Conservation (phyloP, 768 basidiomycete species). For the Albatrellus ellisii region DNA sequence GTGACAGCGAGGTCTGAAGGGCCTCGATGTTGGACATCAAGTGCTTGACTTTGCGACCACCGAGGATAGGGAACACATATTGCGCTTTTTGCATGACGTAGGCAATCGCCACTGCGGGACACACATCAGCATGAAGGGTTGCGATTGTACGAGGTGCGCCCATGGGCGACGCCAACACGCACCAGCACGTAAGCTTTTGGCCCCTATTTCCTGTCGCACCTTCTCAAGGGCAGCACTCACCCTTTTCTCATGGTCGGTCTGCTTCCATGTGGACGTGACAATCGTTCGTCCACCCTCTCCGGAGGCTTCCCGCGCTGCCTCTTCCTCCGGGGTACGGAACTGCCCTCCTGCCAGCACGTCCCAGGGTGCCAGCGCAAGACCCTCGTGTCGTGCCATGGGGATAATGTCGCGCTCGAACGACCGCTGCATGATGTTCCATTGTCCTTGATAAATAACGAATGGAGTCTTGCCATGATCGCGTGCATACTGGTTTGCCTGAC, state of each 20-base stretch:
- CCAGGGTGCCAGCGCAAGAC: conserved; percentile 17
- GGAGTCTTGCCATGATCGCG: conserved; percentile 24
- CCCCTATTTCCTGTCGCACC: background rate
- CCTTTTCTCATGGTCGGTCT: conserved; percentile 5
- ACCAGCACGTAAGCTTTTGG: conserved; percentile 1
- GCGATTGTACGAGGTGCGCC: too few species aligned
- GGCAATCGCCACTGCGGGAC: conserved; percentile 26
- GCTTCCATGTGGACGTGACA: conserved; percentile 1
- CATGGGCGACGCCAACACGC: background rate
- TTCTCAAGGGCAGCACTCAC: conserved; percentile 1
- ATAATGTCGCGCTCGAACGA: conserved; percentile 28
- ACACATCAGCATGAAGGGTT: background rate
- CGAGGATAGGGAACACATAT: conserved; percentile 14
- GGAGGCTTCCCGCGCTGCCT: conserved; percentile 14
- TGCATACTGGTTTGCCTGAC: conserved; percentile 28
- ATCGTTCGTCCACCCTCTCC: conserved; percentile 15
- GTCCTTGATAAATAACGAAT: conserved; percentile 23
- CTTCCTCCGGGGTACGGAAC: conserved; percentile 16
- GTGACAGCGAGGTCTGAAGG: conserved; percentile 25
- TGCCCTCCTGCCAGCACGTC: conserved; percentile 13
- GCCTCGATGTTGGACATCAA: conserved; percentile 32
- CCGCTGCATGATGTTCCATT: conserved; percentile 23
- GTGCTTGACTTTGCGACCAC: conserved; percentile 32
- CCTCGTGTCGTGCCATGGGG: conserved; percentile 20
- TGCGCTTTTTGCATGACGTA: conserved; percentile 35